Evolutionary conservation across 116 monocot genomes (phyloP).

Genomic region (Thalassia testudinum): DNA sequence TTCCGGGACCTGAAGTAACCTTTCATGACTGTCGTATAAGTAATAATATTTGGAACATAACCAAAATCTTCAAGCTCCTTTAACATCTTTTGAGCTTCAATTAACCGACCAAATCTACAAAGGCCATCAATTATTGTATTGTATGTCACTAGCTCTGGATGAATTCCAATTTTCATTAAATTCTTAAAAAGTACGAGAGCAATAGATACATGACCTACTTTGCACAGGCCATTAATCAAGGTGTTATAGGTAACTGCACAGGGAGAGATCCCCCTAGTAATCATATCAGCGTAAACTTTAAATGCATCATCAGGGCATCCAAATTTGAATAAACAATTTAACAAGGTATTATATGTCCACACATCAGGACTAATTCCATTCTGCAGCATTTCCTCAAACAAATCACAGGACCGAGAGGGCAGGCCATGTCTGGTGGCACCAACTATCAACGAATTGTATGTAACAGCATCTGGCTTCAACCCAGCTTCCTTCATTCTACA

Average conservation of each 20-base stretch:
- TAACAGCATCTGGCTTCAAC: slow-evolving; percentile 49
- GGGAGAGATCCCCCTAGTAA: slow-evolving; percentile 28
- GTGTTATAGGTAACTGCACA: slow-evolving; percentile 64
- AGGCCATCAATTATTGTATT: slow-evolving; percentile 81
- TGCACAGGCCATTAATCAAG: slow-evolving; percentile 71
- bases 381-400: slow-evolving; percentile 73
- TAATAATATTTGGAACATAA: slow-evolving; percentile 45
- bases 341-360: slow-evolving; percentile 70
- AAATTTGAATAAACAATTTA: slow-evolving; percentile 68
- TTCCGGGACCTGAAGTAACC: slow-evolving; percentile 50
- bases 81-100: slow-evolving; percentile 37
- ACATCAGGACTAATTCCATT: slow-evolving; percentile 41
- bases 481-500: slow-evolving; percentile 66
- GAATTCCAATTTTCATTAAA: slow-evolving; percentile 33
- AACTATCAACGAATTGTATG: slow-evolving; percentile 79
- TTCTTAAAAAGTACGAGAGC: slow-evolving; percentile 52
- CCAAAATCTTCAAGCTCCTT: slow-evolving; percentile 39
- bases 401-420: slow-evolving; percentile 17
- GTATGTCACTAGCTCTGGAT: slow-evolving; percentile 46
- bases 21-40: slow-evolving; percentile 81
- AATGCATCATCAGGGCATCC: slow-evolving; percentile 48
- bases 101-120: slow-evolving; percentile 38
- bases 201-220: slow-evolving; percentile 35
- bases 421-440: slow-evolving; percentile 27
- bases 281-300: slow-evolving; percentile 49